Evolutionary conservation across 148 eudicot species (phyloP).

Genomic region (Selenicereus undatus): DNA sequence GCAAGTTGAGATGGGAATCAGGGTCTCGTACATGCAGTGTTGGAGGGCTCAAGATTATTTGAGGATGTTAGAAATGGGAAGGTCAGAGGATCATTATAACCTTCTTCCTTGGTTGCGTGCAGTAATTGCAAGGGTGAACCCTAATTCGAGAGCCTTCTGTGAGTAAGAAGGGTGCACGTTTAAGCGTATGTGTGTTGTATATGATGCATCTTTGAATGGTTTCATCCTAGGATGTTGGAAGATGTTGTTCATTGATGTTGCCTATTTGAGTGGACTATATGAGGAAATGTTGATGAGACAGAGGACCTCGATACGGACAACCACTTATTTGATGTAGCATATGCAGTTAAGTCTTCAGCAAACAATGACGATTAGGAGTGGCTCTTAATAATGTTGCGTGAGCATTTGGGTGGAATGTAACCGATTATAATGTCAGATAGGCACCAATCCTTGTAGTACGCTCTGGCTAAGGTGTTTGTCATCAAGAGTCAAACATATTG

Average conservation of each 20-base stretch:
- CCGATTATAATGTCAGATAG: too few relatives aligned
- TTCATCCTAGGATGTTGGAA: background rate
- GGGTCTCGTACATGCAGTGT: background rate
- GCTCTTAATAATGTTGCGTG: too few relatives aligned
- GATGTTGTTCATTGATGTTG: background rate
- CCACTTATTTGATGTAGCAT: too few relatives aligned
- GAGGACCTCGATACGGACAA: too few relatives aligned
- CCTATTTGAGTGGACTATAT: background rate
- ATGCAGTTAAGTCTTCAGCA: too few relatives aligned
- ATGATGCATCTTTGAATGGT: background rate
- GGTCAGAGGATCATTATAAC: background rate
- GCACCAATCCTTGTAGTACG: too few relatives aligned
- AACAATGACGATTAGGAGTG: too few relatives aligned
- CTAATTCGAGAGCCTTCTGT: background rate
- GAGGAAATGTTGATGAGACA: background rate
- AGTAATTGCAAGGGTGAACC: background rate
- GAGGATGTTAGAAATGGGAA: background rate
- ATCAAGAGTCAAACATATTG: too few relatives aligned
- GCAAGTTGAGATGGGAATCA: background rate
- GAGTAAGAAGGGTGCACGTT: background rate
- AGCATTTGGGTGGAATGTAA: too few relatives aligned
- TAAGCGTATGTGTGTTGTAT: background rate
- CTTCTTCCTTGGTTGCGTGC: background rate
- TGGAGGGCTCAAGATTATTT: background rate
- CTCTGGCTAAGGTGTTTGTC: too few relatives aligned